Evolutionary conservation across 2,329 filamentous ascomycete genomes (phyloP).

Genomic region (Paecilomyces fulvus): DNA sequence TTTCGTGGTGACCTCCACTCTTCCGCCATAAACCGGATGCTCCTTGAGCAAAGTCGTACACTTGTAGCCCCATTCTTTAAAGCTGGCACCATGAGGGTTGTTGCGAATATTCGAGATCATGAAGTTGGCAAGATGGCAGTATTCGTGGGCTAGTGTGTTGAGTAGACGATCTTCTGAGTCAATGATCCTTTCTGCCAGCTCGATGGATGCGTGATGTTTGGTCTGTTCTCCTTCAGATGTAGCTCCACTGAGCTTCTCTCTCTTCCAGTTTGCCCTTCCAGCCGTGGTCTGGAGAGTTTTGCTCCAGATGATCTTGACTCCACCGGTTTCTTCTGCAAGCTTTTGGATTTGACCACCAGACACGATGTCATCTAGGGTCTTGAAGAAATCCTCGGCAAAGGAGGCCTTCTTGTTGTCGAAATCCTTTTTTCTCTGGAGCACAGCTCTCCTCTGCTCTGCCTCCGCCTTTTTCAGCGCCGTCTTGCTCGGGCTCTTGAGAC

Average conservation of each 20-base stretch:
- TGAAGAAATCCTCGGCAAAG: constrained; percentile 48
- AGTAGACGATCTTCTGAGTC: constrained; percentile 66
- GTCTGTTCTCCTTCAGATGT: constrained; percentile 4
- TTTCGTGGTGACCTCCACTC: constrained; percentile 73
- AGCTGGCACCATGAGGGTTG: constrained; percentile 74
- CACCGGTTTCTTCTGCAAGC: constrained; percentile 45
- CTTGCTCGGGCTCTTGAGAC: constrained; percentile 22
- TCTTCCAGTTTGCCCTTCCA: constrained; percentile 61
- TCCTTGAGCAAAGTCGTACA: constrained; percentile 28
- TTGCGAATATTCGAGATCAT: constrained; percentile 70
- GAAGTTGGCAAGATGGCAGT: constrained; percentile 88
- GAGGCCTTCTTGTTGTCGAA: constrained; percentile 47
- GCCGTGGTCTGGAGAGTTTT: constrained; percentile 56
- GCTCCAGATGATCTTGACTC: constrained; percentile 53
- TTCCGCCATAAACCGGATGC: constrained; percentile 49
- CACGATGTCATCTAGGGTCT: constrained; percentile 47
- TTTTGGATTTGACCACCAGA: constrained; percentile 40
- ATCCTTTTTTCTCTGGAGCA: constrained; percentile 34
- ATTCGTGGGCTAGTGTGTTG: constrained; percentile 93
- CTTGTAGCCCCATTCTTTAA: constrained; percentile 59
- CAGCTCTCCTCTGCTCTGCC: constrained; percentile 27
- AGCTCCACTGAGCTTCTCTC: constrained; percentile 42
- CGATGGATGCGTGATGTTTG: constrained; percentile 64
- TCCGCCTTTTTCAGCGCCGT: constrained; percentile 32
- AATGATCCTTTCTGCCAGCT: constrained; percentile 83